Evolutionary conservation across 2,329 filamentous ascomycete genomes (phyloP), one percentile per base, ranked within the genome.

Genomic region (Paraconiothyrium brasiliense): DNA sequence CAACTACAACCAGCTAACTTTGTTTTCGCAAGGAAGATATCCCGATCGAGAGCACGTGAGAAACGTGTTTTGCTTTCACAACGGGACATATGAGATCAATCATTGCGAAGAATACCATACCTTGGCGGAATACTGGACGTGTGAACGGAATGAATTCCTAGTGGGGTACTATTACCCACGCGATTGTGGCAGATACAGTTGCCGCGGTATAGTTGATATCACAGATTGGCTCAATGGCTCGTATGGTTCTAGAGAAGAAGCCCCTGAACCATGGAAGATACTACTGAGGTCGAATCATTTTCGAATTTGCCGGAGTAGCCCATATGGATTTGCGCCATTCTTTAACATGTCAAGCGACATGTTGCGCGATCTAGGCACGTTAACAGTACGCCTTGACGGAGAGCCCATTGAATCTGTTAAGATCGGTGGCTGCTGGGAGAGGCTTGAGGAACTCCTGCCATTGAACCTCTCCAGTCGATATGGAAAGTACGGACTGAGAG

Each of bases 321-420:
- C 60, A 16, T 11, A 14, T 8, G 57, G 52, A 32, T 60, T 63
- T 34, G 14, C 44, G n/a, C 51, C 43, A 13, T 59, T 62, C 35
- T 41, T 58, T 14, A 13, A 58, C 16, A 35, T 61, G 1, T 8
- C 30, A 47, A 22, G 27, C 3, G 43, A 56, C 4, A 24, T 4
- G 9, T 49, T 59, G 51, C 14, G 14, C 14, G 24, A 50, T 27
- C 22, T 59, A 14, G 30, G 41, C 14, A 35, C 34, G 16, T 43
- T 63, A 14, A 63, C 60, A 4, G 47, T 63, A 43, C 57, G 60
- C 3, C 60, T 63, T 11, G 52, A 59, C 49, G 57, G 57, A 51
- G 56, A 62, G 32, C 60, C 44, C 5, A 43, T 51, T 3, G 56
- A 56, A 46, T 37, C 6, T 13, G 47, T 62, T 16, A 13, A 44